phyloP scores from a whole-genome alignment of 805 yeast genomes.

The Kazachstania kunashirensis region DNA sequence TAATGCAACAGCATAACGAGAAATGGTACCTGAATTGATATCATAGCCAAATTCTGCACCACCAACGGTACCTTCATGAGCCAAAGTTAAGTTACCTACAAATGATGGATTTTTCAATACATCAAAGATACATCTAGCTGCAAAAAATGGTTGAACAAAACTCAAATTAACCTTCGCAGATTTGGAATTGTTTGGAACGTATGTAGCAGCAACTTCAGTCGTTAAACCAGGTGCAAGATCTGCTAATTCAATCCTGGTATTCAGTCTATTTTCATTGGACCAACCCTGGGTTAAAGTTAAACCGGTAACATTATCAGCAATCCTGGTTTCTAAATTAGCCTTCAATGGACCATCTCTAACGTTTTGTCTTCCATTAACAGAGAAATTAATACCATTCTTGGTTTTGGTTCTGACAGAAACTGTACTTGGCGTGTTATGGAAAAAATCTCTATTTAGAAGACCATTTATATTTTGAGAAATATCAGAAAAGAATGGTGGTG shows the following conservation, averaged over 20 bases:
- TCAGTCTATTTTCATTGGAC: slow-evolving; percentile 86
- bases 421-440: slow-evolving; percentile 79
- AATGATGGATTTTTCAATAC: slow-evolving; percentile 91
- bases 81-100: slow-evolving; percentile 88
- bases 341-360: slow-evolving; percentile 72
- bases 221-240: slow-evolving; percentile 93
- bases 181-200: slow-evolving; percentile 77
- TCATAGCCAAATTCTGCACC: slow-evolving; percentile 98
- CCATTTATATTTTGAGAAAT: slow-evolving; percentile 88
- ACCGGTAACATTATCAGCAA: slow-evolving; percentile 86
- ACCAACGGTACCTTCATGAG: slow-evolving; percentile 92
- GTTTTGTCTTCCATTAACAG: slow-evolving; percentile 82
- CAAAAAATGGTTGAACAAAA: slow-evolving; percentile 87
- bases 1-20: slow-evolving; percentile 86
- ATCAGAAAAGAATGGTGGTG: slow-evolving; percentile 88
- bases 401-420: slow-evolving; percentile 87
- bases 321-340: slow-evolving; percentile 85
- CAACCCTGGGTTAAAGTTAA: slow-evolving; percentile 94
- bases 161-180: slow-evolving; percentile 82
- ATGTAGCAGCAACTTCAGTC: slow-evolving; percentile 80
- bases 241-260: slow-evolving; percentile 85
- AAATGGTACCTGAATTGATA: slow-evolving; percentile 82
- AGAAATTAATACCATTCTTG: slow-evolving; percentile 92
- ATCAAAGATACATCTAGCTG: slow-evolving; percentile 92
- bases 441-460: slow-evolving; percentile 84